Conservation (phyloP, 2,329 filamentous ascomycete species). For the Ascochyta koolunga region DNA sequence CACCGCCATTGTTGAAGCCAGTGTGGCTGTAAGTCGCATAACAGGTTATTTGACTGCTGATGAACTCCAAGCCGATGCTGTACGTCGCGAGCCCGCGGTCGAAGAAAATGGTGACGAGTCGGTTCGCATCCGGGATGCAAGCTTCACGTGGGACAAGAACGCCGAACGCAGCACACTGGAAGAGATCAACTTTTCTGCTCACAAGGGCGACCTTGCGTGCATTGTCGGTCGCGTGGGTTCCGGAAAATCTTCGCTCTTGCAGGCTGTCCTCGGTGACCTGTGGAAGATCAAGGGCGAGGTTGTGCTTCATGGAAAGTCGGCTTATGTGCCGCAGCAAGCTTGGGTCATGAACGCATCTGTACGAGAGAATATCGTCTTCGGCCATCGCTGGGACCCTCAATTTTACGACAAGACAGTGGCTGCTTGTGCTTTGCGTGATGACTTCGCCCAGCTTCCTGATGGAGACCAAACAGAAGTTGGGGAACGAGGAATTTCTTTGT, state of each 20-base stretch:
- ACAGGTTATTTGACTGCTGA: constrained; percentile 86
- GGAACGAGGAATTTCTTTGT: constrained; percentile 93
- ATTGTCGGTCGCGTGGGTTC: constrained; percentile 92
- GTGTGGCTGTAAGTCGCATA: constrained; percentile 86
- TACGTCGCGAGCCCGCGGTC: constrained; percentile 71
- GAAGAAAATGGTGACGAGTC: constrained; percentile 83
- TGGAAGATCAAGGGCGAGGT: constrained; percentile 89
- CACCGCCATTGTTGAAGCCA: constrained; percentile 91
- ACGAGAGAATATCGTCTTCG: constrained; percentile 96
- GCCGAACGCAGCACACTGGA: constrained; percentile 71
- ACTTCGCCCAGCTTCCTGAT: constrained; percentile 90
- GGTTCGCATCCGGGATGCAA: constrained; percentile 80
- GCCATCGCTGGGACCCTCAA: constrained; percentile 87
- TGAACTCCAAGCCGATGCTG: constrained; percentile 86
- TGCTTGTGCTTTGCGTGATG: constrained; percentile 87
- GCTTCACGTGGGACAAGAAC: constrained; percentile 94
- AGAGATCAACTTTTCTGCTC: constrained; percentile 85
- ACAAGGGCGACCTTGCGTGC: constrained; percentile 92
- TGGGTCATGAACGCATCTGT: constrained; percentile 99
- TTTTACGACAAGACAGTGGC: constrained; percentile 95
- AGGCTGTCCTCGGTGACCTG: constrained; percentile 86
- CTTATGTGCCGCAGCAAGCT: constrained; percentile 89
- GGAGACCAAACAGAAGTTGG: constrained; percentile 97
- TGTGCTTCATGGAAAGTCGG: constrained; percentile 78
- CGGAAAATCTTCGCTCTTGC: constrained; percentile 92